Evolutionary conservation across 768 basidiomycete species (phyloP).

Genomic region (Rhodotorula taiwanensis): DNA sequence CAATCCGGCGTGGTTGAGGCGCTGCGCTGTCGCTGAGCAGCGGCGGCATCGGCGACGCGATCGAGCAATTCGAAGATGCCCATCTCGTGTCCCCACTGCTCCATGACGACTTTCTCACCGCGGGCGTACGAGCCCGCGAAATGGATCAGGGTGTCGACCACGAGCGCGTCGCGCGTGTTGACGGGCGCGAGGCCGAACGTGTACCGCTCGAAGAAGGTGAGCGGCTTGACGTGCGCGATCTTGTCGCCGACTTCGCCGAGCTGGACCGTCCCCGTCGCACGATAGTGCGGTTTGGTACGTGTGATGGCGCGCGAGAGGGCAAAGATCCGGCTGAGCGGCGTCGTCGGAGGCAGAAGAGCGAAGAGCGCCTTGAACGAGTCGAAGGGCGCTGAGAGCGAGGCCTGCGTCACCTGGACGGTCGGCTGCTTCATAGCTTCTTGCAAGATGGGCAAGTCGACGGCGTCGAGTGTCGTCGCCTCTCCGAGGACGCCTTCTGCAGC

Average conservation of each 20-base stretch:
- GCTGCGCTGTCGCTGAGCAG: too few relatives aligned
- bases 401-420: slow-evolving; percentile 41
- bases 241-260: slow-evolving; percentile 42
- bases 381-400: slow-evolving; percentile 15
- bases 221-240: slow-evolving; percentile 40
- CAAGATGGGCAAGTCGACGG: slow-evolving; percentile 59
- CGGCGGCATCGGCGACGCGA: slow-evolving; percentile 39
- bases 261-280: slow-evolving; percentile 36
- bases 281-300: slow-evolving; percentile 41
- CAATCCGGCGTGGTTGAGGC: neutral
- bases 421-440: slow-evolving; percentile 54
- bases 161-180: slow-evolving; percentile 42
- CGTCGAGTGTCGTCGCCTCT: slow-evolving; percentile 63
- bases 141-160: slow-evolving; percentile 38
- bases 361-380: slow-evolving; percentile 37
- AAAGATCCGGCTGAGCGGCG: slow-evolving; percentile 45
- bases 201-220: slow-evolving; percentile 44
- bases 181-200: slow-evolving; percentile 45
- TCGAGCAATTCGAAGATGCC: slow-evolving; percentile 50
- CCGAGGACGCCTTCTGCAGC: slow-evolving; percentile 49
- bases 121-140: slow-evolving; percentile 51
- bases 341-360: slow-evolving; percentile 43
- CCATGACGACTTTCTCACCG: slow-evolving; percentile 50
- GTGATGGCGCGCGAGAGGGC: slow-evolving; percentile 41
- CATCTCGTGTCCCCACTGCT: slow-evolving; percentile 45